phyloP scores from a whole-genome alignment of 2,329 filamentous ascomycete genomes.

The Leptographium lundbergii region DNA sequence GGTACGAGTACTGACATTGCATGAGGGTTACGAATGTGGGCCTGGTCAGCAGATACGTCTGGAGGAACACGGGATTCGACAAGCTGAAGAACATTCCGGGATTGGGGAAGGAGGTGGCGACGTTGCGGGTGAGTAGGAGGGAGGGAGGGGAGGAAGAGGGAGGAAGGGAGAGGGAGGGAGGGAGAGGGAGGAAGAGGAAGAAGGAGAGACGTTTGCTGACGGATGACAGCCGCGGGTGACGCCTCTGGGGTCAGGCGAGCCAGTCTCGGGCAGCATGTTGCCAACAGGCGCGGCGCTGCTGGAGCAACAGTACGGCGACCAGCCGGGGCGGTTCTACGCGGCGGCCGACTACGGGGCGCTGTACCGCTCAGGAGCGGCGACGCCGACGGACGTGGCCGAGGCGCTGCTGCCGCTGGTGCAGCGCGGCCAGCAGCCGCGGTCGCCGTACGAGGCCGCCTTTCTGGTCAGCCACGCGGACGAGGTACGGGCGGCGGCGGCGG shows the following conservation, averaged over 20 bases:
- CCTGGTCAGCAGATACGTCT: conserved; percentile 52
- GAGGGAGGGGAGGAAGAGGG: background rate
- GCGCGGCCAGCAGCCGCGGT: conserved; percentile 38
- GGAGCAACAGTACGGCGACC: conserved; percentile 22
- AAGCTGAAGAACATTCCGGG: conserved; percentile 31
- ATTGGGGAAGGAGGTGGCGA: conserved; percentile 30
- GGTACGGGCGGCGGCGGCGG: conserved; percentile 54
- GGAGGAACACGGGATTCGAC: conserved; percentile 52
- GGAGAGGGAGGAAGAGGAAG: background rate
- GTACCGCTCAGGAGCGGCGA: conserved; percentile 57
- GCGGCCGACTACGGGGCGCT: conserved; percentile 65
- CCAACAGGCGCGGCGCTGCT: conserved; percentile 29
- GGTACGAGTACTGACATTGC: background rate
- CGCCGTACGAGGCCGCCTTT: conserved; percentile 58
- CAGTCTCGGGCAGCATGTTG: conserved; percentile 19
- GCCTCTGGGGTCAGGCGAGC: conserved; percentile 12
- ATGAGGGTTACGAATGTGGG: conserved; percentile 45
- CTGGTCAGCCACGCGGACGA: conserved; percentile 51
- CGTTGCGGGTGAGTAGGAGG: conserved; percentile 26
- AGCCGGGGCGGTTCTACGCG: conserved; percentile 48
- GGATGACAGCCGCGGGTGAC: background rate
- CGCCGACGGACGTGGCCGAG: conserved; percentile 60
- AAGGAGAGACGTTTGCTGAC: background rate
- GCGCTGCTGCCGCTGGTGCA: conserved; percentile 59
- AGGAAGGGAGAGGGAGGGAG: background rate